Conservation (phyloP, 257 asterid species). For the Cinchona pubescens region DNA sequence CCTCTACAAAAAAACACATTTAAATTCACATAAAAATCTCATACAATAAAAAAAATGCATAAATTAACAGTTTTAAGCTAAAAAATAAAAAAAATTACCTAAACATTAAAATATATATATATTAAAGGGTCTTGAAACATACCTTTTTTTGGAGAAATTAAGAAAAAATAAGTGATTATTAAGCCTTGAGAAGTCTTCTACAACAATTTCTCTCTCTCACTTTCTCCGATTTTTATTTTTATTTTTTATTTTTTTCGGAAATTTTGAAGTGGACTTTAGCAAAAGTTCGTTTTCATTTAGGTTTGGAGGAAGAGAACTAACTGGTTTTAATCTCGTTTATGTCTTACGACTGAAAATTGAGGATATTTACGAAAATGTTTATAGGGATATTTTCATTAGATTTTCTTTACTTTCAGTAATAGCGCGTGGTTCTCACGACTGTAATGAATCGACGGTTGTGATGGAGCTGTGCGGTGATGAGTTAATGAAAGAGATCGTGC, state of each 20-base stretch:
- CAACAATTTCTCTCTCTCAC: not conserved
- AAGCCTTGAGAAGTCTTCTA: not conserved
- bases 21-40: no score
- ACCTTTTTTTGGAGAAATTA: conserved; percentile 4
- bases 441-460: not conserved
- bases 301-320: conserved; percentile 16
- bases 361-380: conserved; percentile 14
- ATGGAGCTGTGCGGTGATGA: not conserved
- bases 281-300: conserved; percentile 23
- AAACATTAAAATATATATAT: not conserved
- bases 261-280: conserved; percentile 10
- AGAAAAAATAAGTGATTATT: not conserved
- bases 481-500: not conserved
- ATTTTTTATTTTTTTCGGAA: not conserved
- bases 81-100: not conserved
- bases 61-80: not conserved
- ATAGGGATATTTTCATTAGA: not conserved
- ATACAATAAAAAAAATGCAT: conserved; percentile 3
- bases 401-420: not conserved
- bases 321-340: not conserved
- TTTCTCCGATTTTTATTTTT: not conserved
- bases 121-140: not conserved
- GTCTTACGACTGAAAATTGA: conserved; percentile 12
- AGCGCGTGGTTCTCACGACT: not conserved
- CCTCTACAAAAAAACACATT: conserved; percentile 2